These are phyloP conservation scores for Coniochaeta ligniaria DNA, from an alignment of 2,329 filamentous ascomycete genomes.

Conservation along the genomic window DNA sequence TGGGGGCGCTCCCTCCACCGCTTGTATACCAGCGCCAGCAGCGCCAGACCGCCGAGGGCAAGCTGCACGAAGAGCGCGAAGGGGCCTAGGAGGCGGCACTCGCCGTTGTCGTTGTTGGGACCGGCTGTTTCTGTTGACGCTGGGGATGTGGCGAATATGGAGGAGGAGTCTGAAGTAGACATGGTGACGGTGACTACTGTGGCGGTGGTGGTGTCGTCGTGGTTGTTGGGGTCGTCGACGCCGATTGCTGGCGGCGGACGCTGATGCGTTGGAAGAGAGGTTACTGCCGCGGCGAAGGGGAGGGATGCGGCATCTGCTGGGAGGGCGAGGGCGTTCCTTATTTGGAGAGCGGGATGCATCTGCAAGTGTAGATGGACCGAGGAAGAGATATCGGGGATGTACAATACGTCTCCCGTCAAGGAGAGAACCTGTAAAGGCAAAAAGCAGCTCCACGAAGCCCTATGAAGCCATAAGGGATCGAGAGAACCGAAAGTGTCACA, in stretches of 20 bases:
- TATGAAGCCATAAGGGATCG: background rate
- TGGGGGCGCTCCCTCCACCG: constrained; percentile 88
- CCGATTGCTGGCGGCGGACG: background rate
- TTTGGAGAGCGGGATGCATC: background rate
- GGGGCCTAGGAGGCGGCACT: constrained; percentile 81
- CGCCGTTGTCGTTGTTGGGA: constrained; percentile 44
- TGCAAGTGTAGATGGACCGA: background rate
- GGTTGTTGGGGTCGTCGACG: background rate
- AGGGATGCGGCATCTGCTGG: background rate
- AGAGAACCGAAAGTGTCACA: background rate
- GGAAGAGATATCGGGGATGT: background rate
- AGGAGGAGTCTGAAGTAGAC: background rate
- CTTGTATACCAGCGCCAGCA: constrained; percentile 87
- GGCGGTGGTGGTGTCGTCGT: background rate
- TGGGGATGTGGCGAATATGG: background rate
- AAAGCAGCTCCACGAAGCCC: background rate
- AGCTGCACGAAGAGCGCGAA: constrained; percentile 89
- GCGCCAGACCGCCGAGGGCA: constrained; percentile 73
- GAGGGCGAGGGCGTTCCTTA: background rate
- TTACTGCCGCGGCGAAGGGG: background rate
- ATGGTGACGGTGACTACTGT: background rate
- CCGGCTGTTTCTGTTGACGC: background rate
- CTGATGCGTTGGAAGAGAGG: background rate
- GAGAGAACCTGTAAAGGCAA: background rate
- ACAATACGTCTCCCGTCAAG: background rate